Evolutionary conservation across 1,284 basidiomycete species (phyloP), one percentile per base, ranked within the genome.

Genomic region (Leccinum griseonigrum): DNA sequence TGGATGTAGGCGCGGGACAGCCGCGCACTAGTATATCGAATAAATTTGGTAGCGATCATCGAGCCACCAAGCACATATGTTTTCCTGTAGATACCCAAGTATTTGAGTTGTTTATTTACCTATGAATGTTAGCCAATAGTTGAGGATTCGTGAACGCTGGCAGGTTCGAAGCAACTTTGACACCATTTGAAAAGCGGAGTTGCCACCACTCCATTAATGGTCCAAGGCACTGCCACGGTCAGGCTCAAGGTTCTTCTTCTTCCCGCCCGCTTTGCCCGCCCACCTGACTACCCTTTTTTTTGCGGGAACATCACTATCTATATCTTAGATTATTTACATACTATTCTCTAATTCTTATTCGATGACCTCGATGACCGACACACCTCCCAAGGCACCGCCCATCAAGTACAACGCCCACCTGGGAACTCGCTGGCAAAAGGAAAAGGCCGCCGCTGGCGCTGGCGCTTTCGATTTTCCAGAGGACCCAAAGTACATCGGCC

Each of bases 391-490:
- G 56, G 84, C 87, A 14, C 86, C 87, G 26, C 85, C 87, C 26
- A 80, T 85, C 73, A 81, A 85, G 74, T 91, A 91, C 71, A 77
- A 75, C 54, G 82, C 89, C 4, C 87, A 84, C 28, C 73, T 86
- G 16, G 89, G 90, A 56, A 92, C 90, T 61, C 89, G 90, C 71
- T 92, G 90, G 90, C 86, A 85, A 69, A 92, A 88, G 74, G 90
- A 92, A 78, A 91, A 87, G 74, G 90, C 86, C 59, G 87, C 88
- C 63, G 88, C 89, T 54, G 86, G 85, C 16, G 72, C 78, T 58
- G 78, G 80, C 58, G 85, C 87, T 31, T 91, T 91, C 70, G 89
- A 91, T 67, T 82, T 87, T 56, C 86, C 87, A 2, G 84, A 87
- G 60, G 90, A 92, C 73, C 89, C 90, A 14, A 87, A 84, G 71